Percentiles rank a stretch among this genome's conserved stretches.
Conservation (phyloP, 495 filamentous ascomycete species). For the Hypomontagnella submonticulosa region DNA sequence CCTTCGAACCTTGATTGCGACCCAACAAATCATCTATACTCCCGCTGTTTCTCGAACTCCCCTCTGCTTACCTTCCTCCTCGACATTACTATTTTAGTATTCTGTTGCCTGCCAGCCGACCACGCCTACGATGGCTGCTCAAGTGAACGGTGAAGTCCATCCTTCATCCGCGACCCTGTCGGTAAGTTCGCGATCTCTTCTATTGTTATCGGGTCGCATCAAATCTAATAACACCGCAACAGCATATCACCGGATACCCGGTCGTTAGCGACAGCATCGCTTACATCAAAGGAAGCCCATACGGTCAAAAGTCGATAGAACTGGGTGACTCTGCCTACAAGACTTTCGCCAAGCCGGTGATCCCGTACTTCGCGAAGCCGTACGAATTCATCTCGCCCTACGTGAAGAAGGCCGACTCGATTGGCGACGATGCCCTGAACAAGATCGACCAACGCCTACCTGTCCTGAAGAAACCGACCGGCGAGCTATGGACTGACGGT, state of each 20-base stretch:
- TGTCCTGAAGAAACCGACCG: slow-evolving; percentile 86
- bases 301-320: slow-evolving; percentile 82
- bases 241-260: slow-evolving; percentile 90
- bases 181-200: slow-evolving; percentile 59
- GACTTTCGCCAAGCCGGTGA: slow-evolving; percentile 71
- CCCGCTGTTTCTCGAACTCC: slow-evolving; percentile 16
- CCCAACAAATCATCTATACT: slow-evolving; percentile 31
- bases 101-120: slow-evolving; percentile 1
- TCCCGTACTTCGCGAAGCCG: slow-evolving; percentile 80
- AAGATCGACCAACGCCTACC: slow-evolving; percentile 85
- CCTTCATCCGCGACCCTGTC: slow-evolving; percentile 73
- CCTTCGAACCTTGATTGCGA: slow-evolving; percentile 22
- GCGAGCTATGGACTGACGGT: slow-evolving; percentile 75
- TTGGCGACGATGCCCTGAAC: slow-evolving; percentile 79
- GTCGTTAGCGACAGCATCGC: slow-evolving; percentile 81
- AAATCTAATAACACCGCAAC: slow-evolving; percentile 21
- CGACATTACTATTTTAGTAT: slow-evolving; percentile 13
- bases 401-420: slow-evolving; percentile 78
- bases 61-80: slow-evolving; percentile 5
- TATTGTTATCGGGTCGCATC: background rate
- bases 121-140: slow-evolving; percentile 51
- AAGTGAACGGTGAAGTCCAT: slow-evolving; percentile 74
- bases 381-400: slow-evolving; percentile 85
- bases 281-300: slow-evolving; percentile 80
- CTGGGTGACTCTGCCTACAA: slow-evolving; percentile 75